Evolutionary conservation across 441 rosid species (phyloP).

Genomic region (Bocquillonia castaneifolia): DNA sequence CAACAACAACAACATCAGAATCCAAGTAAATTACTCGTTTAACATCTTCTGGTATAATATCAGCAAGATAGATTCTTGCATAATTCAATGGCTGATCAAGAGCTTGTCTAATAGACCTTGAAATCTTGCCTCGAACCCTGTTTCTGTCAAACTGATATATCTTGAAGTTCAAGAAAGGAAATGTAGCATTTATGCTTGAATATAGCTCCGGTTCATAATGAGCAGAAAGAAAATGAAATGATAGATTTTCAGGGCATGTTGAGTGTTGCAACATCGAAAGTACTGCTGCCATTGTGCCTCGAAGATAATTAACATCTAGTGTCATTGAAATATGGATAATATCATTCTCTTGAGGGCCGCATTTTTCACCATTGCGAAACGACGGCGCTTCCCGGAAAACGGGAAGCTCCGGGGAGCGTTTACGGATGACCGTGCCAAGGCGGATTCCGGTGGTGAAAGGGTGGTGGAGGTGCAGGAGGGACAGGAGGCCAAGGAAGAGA

Average conservation of each 20-base stretch:
- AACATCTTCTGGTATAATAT: constrained; percentile 41
- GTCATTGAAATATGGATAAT: constrained; percentile 66
- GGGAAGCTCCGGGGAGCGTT: constrained; percentile 37
- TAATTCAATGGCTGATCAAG: constrained; percentile 56
- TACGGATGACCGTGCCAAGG: constrained; percentile 31
- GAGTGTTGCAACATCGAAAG: constrained; percentile 66
- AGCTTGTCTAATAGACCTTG: constrained; percentile 31
- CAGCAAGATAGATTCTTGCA: constrained; percentile 64
- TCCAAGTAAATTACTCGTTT: constrained; percentile 58
- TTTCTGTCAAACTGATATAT: constrained; percentile 24
- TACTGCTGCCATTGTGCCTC: constrained; percentile 84
- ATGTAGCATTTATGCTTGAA: constrained; percentile 50
- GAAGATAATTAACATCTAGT: constrained; percentile 64
- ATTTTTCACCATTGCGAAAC: constrained; percentile 48
- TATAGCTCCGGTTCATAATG: constrained; percentile 40
- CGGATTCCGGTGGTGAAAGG: constrained; percentile 28
- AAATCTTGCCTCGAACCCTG: constrained; percentile 28
- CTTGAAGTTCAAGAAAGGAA: constrained; percentile 57
- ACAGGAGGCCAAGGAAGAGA: constrained; percentile 60
- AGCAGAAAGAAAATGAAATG: constrained; percentile 63
- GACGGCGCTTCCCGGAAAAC: constrained; percentile 60
- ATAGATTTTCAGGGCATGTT: constrained; percentile 60
- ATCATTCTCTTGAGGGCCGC: constrained; percentile 29
- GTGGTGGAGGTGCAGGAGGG: constrained; percentile 44
- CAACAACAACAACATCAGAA: constrained; percentile 69